Percentiles rank a stretch among this genome's conserved stretches.
Conservation (phyloP, 441 rosid species). For the Daphne laureola region DNA sequence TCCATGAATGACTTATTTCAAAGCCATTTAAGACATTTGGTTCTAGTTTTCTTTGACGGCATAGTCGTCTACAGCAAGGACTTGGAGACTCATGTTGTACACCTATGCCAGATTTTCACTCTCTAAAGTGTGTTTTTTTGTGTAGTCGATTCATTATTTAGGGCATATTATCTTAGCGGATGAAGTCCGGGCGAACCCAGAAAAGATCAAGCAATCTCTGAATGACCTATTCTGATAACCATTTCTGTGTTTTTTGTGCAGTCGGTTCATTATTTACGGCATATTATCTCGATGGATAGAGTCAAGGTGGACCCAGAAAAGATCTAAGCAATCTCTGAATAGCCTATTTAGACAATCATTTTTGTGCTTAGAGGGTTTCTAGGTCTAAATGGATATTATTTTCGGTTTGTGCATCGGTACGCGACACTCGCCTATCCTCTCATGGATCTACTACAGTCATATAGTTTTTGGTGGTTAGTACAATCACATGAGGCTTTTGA, state of each 20-base stretch:
- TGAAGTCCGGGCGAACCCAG: too few species aligned
- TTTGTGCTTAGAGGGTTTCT: not conserved
- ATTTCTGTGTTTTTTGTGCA: not conserved
- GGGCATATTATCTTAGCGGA: not conserved
- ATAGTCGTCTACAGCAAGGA: not conserved
- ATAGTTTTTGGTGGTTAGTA: too few species aligned
- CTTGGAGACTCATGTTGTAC: not conserved
- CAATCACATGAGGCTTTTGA: too few species aligned
- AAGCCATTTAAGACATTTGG: not conserved
- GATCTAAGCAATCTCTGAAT: not conserved
- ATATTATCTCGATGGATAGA: not conserved
- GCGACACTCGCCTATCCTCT: too few species aligned
- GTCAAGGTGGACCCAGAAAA: too few species aligned
- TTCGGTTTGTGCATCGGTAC: too few species aligned
- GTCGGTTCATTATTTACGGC: not conserved
- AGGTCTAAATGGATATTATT: too few species aligned
- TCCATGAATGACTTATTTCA: not conserved
- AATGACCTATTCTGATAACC: too few species aligned
- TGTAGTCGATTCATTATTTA: not conserved
- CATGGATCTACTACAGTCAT: too few species aligned
- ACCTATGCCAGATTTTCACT: not conserved
- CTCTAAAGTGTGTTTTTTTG: not conserved
- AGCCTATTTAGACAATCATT: not conserved
- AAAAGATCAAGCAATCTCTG: too few species aligned
- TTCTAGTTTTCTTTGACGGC: constrained; percentile 1